phyloP scores from a whole-genome alignment of 345 rosid genomes.

The Garcia nutans region DNA sequence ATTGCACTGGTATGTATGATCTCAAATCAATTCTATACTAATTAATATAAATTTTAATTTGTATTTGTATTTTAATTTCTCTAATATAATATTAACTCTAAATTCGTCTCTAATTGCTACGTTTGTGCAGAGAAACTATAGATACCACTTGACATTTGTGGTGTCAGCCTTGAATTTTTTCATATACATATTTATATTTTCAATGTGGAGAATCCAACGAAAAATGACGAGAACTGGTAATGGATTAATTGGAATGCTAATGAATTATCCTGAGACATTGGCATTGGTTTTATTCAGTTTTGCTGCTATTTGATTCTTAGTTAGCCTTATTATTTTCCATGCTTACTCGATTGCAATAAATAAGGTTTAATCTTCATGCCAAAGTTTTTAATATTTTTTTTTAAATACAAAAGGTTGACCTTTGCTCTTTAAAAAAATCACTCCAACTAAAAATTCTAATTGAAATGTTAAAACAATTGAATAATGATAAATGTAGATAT shows the following conservation, averaged over 20 bases:
- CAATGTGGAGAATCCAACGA: slow-evolving; percentile 29
- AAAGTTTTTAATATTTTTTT: too few relatives aligned
- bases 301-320: slow-evolving; percentile 33
- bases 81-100: too few relatives aligned
- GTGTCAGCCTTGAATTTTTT: slow-evolving; percentile 33
- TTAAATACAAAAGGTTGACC: too few relatives aligned
- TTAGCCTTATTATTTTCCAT: slow-evolving; percentile 35
- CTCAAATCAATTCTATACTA: too few relatives aligned
- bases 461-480: too few relatives aligned
- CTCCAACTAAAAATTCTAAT: too few relatives aligned
- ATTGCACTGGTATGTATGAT: slow-evolving; percentile 35
- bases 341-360: slow-evolving; percentile 31
- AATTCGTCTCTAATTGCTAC: background rate
- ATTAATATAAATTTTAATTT: too few relatives aligned
- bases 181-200: slow-evolving; percentile 30
- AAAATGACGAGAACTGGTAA: slow-evolving; percentile 12
- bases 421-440: too few relatives aligned
- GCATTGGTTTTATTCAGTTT: slow-evolving; percentile 33
- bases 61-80: too few relatives aligned
- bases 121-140: slow-evolving; percentile 40
- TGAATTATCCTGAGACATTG: slow-evolving; percentile 31
- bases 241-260: slow-evolving; percentile 31
- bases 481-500: too few relatives aligned
- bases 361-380: slow-evolving; percentile 24
- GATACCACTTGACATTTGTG: slow-evolving; percentile 32